Evolutionary conservation across 306 rosid genomes (phyloP), one percentile per base, ranked within the genome.

Genomic region (Sophora flavescens): DNA sequence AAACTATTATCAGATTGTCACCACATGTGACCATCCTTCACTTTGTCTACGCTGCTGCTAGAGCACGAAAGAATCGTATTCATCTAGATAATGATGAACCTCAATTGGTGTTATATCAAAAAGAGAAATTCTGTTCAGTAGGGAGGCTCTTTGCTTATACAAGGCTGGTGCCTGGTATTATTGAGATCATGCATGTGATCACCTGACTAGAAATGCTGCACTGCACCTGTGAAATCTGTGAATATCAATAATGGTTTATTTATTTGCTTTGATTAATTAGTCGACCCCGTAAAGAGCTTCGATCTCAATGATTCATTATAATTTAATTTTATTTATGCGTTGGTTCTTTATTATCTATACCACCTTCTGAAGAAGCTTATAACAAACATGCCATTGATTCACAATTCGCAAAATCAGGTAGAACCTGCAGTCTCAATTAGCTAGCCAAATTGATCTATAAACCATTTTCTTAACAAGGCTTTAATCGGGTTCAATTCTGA

Each of bases 371-470:
- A 63, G 57, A 39, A 68, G 64, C 75, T 26, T 16, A 48, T 35
- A 7, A 41, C 12, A 64, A 52, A 62, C 47, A 14, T 47, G 59
- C 42, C 18, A 52, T 57, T 74, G 13, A 61, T 47, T 44, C 75
- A 63, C 59, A 72, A 72, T 53, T 77, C 76, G 77, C 74, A 70
- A 45, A 75, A 14, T 54, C 71, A 42, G 67, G 72, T 26, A 79
- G 72, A 85, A 79, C 79, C 84, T 75, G 41, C 38, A 58, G 18
- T 14, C 33, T 15, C 54, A 26, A 52, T 9, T 32, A 18, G 38
- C 70, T 26, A 14, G 33, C 77, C 62, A 42, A 45, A 32, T 64
- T 44, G 47, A 14, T 22, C 22, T 22, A 22, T 5, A 44, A 60
- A 51, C 13, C 0, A 7, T 35, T 30, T 14, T 32, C 17, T 72